Base-by-base conservation (phyloP, 140 eudicot genomes). In the Senecio squalidus region DNA sequence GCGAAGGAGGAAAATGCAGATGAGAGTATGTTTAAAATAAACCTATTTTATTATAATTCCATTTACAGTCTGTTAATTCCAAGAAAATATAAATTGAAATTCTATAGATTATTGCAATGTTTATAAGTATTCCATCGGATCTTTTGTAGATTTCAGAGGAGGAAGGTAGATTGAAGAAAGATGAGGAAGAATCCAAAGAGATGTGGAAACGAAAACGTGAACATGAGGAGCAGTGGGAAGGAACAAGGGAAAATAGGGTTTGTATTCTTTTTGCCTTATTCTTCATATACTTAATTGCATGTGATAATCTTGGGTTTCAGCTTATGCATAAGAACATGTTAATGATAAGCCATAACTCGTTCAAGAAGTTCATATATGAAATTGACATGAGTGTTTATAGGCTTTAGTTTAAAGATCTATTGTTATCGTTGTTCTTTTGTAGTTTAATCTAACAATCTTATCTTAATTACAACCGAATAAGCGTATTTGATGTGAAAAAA, bases 141-240 rank as follows among this genome's bases (percentile, higher is more conserved):
- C 2, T 59, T 34, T 14, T 58, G 52, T 73, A 93, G 99, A 88
- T 93, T 73, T 93, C 99, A 0, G 99, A 93, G 65, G 99, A 93
- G 76, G 99, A 93, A 82, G 99, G 94, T 51, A 75, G 96, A 53
- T 55, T 87, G 78, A 87, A 87, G 82, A 87, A 87, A 70, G 96
- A 87, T 18, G 96, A 87, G 60, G 89, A 81, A 73, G 96, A 87
- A 61, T 44, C 84, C 29, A 87, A 87, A 73, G 94, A 87, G 71
- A 78, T 73, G 80, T 87, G 96, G 96, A 87, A 87, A 76, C 81
- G 94, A 58, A 92, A 92, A 75, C 89, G 99, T 64, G 99, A 93
- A 74, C 99, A 93, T 23, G 99, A 93, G 75, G 96, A 93, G 68
- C 96, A 93, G 78, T 93, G 99, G 99, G 99, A 93, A 88, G 98